Conservation (phyloP, 257 asterid species). For the Capsicum rhomboideum region DNA sequence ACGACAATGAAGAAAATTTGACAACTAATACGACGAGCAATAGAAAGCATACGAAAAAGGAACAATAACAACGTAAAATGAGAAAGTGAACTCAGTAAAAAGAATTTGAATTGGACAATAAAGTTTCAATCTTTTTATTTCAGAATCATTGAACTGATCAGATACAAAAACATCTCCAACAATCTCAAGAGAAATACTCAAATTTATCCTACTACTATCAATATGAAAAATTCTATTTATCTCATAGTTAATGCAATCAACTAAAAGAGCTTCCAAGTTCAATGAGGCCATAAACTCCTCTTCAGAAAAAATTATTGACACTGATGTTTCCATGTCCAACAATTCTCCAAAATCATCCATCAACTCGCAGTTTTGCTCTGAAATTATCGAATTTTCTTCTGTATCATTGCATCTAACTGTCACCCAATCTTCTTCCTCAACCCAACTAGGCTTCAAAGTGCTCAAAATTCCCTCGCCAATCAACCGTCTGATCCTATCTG, state of each 20-base stretch:
- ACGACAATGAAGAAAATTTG: background rate
- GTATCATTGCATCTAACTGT: constrained; percentile 36
- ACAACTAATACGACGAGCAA: background rate
- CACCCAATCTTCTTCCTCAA: constrained; percentile 58
- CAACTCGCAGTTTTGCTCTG: background rate
- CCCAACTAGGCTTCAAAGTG: constrained; percentile 21
- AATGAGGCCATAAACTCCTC: constrained; percentile 17
- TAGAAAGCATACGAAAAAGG: background rate
- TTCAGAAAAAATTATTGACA: constrained; percentile 3
- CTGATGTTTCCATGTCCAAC: background rate
- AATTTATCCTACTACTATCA: constrained; percentile 1
- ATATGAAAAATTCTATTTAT: constrained; percentile 7
- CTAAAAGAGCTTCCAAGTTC: constrained; percentile 10
- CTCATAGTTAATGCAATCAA: constrained; percentile 21
- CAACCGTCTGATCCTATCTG: constrained; percentile 35
- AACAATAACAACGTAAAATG: background rate
- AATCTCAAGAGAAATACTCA: background rate
- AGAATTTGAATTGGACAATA: constrained; percentile 5
- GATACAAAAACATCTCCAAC: constrained; percentile 15
- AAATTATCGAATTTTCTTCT: constrained; percentile 19
- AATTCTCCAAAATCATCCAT: constrained; percentile 9
- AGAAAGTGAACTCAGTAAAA: background rate
- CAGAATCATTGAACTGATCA: constrained; percentile 1
- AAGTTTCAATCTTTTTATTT: constrained; percentile 14
- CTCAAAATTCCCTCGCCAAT: constrained; percentile 7